Base-by-base conservation (phyloP, 129 eudicot species). In the Chrysanthemum lavandulifolium region DNA sequence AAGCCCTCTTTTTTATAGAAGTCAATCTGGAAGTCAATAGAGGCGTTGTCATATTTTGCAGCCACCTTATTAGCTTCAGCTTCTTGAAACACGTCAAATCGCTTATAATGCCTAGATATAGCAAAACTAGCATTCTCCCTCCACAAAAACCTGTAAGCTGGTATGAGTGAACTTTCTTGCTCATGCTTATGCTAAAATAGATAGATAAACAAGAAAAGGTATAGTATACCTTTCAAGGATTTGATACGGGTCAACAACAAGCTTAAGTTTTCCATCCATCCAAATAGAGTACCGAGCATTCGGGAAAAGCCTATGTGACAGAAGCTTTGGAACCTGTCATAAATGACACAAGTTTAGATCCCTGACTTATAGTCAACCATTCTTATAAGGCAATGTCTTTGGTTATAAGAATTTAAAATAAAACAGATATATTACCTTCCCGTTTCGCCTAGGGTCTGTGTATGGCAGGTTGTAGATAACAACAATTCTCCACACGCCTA, bases 51-150 rank as follows among this genome's bases (percentile, higher is more conserved):
- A 76, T 83, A 92, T 74, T 89, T 92, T 25, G 75, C 89, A 57
- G 96, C 96, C 70, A 70, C 95, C 80, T 92, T 92, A 74, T 92
- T 92, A 72, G 98, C 96, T 72, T 87, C 96, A 13, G 98, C 98
- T 81, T 92, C 98, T 68, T 65, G 81, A 82, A 92, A 89, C 69
- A 85, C 91, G 73, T 92, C 98, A 74, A 89, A 86, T 0, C 98
- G 94, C 77, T 72, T 89, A 76, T 92, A 92, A 69, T 92, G 98
- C 78, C 95, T 83, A 19, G 96, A 92, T 79, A 92, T 92, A 7
- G 98, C 98, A 71, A 92, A 92, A 74, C 85, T 92, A 13, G 91
- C 94, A 82, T 92, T 92, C 82, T 87, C 81, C 76, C 98, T 86
- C 98, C 96, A 92, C 78, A 92, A 76, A 73, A 89, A 92, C 88